Evolutionary conservation across 345 rosid species (phyloP).

Genomic region (Citrus inodora): DNA sequence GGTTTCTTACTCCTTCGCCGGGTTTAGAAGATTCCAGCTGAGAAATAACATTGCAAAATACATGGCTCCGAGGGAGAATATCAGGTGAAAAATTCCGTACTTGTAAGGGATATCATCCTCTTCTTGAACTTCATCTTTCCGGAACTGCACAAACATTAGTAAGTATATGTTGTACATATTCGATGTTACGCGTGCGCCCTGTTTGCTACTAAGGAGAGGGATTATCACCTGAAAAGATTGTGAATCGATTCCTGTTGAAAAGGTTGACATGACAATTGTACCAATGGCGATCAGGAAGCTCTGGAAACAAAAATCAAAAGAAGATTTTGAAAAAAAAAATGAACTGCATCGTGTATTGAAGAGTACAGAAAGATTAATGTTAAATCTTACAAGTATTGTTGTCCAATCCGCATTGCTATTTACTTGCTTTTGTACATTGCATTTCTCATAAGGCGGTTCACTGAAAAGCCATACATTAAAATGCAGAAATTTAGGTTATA

Average conservation of each 20-base stretch:
- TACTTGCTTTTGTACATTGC: conserved; percentile 42
- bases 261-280: conserved; percentile 84
- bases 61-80: conserved; percentile 88
- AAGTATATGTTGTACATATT: not conserved
- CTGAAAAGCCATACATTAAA: conserved; percentile 37
- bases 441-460: conserved; percentile 60
- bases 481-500: not conserved
- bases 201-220: not conserved
- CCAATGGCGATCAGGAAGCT: conserved; percentile 78
- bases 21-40: conserved; percentile 72
- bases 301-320: conserved; percentile 26
- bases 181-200: not conserved
- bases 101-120: conserved; percentile 75
- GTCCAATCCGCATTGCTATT: conserved; percentile 57
- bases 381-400: conserved; percentile 58
- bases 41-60: conserved; percentile 90
- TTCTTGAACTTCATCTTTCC: conserved; percentile 44
- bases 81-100: conserved; percentile 79
- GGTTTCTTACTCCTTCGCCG: conserved; percentile 49
- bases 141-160: conserved; percentile 42
- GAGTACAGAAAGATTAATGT: not conserved
- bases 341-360: not conserved
- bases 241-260: conserved; percentile 90
- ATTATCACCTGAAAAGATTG: conserved; percentile 70
- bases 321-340: not conserved